Evolutionary conservation across 352 stramenopile species (phyloP).

Genomic region (Phytopythium delawarense): DNA sequence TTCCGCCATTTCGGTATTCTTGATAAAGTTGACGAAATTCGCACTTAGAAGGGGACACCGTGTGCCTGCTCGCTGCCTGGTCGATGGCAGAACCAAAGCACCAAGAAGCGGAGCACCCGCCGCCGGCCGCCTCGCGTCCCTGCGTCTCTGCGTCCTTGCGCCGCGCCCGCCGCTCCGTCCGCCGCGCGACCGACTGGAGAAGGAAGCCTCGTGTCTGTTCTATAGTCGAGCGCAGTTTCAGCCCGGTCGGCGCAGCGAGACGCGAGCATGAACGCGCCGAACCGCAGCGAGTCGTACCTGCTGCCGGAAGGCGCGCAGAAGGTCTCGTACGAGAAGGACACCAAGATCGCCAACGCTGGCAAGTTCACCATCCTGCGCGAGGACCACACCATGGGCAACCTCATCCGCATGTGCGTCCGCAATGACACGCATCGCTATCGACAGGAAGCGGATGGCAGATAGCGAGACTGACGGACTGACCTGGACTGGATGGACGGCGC

Average conservation of each 20-base stretch:
- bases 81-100: background rate
- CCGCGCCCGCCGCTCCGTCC: too few species aligned
- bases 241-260: background rate
- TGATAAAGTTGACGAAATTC: background rate
- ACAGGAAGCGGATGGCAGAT: background rate
- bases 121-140: background rate
- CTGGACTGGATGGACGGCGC: background rate
- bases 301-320: conserved; percentile 86
- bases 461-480: background rate
- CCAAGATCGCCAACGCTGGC: conserved; percentile 96
- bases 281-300: conserved; percentile 81
- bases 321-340: conserved; percentile 95
- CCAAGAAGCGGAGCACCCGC: background rate
- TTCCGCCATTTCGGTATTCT: background rate
- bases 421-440: too few species aligned
- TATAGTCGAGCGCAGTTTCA: too few species aligned
- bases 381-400: conserved; percentile 97
- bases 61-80: background rate
- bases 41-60: background rate
- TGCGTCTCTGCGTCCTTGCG: too few species aligned
- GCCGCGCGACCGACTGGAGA: too few species aligned
- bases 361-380: conserved; percentile 98
- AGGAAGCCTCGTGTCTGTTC: too few species aligned
- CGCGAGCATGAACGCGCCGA: conserved; percentile 74
- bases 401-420: conserved; percentile 93